These are phyloP conservation scores for Fusarium fracticaudum DNA, from an alignment of 2,329 filamentous ascomycete species.

Conservation along the genomic window DNA sequence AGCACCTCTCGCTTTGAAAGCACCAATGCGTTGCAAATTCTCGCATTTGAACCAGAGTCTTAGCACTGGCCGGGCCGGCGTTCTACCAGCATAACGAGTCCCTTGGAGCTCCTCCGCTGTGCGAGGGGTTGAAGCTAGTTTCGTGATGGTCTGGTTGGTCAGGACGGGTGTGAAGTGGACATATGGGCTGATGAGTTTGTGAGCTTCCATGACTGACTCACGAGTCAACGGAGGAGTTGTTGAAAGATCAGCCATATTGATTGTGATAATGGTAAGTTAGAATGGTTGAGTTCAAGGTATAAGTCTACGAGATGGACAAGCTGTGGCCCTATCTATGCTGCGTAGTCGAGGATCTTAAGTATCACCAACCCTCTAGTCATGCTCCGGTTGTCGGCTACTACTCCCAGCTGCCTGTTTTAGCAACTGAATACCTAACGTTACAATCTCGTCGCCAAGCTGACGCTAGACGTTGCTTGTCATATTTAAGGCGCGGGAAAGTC, in stretches of 20 bases:
- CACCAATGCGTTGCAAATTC: constrained; percentile 89
- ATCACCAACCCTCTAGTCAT: background rate
- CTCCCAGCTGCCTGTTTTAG: constrained; percentile 22
- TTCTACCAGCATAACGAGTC: constrained; percentile 65
- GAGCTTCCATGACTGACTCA: constrained; percentile 75
- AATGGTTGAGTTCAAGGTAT: background rate
- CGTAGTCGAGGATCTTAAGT: background rate
- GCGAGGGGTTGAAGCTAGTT: constrained; percentile 78
- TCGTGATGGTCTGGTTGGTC: constrained; percentile 79
- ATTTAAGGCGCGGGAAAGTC: constrained; percentile 11
- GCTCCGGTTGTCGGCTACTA: constrained; percentile 24
- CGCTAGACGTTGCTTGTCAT: constrained; percentile 4
- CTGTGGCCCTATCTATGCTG: background rate
- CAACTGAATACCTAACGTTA: background rate
- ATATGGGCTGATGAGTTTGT: constrained; percentile 75
- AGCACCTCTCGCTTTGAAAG: constrained; percentile 91
- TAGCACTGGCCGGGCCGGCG: constrained; percentile 71
- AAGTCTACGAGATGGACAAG: background rate
- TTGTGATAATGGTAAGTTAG: background rate
- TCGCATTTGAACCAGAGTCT: constrained; percentile 95
- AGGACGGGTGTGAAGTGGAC: constrained; percentile 87
- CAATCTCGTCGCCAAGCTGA: constrained; percentile 6
- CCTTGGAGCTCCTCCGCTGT: constrained; percentile 60
- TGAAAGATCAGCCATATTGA: constrained; percentile 62
- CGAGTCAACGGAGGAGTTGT: constrained; percentile 74